Evolutionary conservation across 129 eudicot species (phyloP), one percentile per base, ranked within the genome.

Genomic region (Flaveria trinervia): DNA sequence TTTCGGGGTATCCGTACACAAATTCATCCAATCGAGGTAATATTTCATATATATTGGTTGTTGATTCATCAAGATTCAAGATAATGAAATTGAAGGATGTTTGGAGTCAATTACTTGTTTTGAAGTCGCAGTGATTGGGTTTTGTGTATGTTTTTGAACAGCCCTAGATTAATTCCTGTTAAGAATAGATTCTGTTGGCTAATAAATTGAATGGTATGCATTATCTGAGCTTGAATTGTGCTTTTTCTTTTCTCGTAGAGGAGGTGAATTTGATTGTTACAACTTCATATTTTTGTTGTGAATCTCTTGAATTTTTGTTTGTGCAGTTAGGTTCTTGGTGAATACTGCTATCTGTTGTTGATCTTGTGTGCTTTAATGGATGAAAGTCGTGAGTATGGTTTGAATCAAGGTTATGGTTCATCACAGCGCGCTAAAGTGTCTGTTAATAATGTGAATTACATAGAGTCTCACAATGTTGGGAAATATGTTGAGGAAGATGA

Each of bases 321-420:
- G 43, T 73, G 68, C 74, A 80, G 75, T 73, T 80, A 65, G 50
- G 26, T 54, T 43, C 2, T 73, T 56, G 74, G 13, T 46, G 68
- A 36, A 54, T 55, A 73, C 54, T 75, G 65, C 61, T 28, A 39
- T 62, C 72, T 72, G 80, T 72, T 46, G 33, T 51, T 41, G 49
- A 4, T 83, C 55, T 54, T 65, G 76, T 69, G 75, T 45, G 74
- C 59, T 73, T 56, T 30, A 69, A 89, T 89, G 96, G 97, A 89
- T 78, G 92, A 85, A 51, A 78, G 43, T 33, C 83, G 80, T 66
- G 88, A 87, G 71, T 80, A 81, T 74, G 88, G 86, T n/a, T 1
- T 75, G 64, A 84, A 71, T 43, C 81, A 62, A 56, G 81, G 81
- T 7, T 84, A 84, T 62, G 82, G 61, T 57, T 76, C 83, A 5